A percentile compares a stretch with the other conserved stretches of the same genome.
These are phyloP conservation scores for Avena insularis DNA, from an alignment of 176 grass and related monocot genomes.

Conservation along the genomic window DNA sequence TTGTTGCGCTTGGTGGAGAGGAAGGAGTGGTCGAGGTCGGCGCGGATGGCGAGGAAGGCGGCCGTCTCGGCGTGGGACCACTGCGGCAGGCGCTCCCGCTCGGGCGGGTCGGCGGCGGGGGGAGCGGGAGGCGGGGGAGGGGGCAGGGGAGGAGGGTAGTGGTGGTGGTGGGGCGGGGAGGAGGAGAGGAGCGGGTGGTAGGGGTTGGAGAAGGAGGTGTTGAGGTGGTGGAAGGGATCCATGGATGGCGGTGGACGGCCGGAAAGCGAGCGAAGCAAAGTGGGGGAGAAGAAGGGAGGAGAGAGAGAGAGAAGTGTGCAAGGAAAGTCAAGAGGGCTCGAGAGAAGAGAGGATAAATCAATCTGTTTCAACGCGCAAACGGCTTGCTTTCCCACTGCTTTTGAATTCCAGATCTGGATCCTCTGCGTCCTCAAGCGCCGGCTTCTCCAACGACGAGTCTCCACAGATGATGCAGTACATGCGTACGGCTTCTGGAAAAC, in stretches of 20 bases:
- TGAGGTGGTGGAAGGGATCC: slow-evolving; percentile 86
- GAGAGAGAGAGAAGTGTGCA: neutral
- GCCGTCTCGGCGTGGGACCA: slow-evolving; percentile 85
- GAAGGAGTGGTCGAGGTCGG: slow-evolving; percentile 81
- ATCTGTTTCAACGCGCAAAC: slow-evolving; percentile 86
- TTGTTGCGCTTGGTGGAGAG: slow-evolving; percentile 98
- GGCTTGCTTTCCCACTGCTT: slow-evolving; percentile 86
- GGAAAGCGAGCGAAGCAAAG: slow-evolving; percentile 24
- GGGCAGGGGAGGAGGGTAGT: neutral
- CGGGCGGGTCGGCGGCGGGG: slow-evolving; percentile 7
- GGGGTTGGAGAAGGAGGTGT: slow-evolving; percentile 63
- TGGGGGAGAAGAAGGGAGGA: neutral
- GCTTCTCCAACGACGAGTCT: too few species aligned
- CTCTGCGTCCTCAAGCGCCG: slow-evolving; percentile 15
- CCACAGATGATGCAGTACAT: too few species aligned
- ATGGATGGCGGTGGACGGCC: slow-evolving; percentile 54
- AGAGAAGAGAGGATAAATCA: slow-evolving; percentile 16
- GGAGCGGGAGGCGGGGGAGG: neutral
- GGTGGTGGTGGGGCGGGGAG: slow-evolving; percentile 35
- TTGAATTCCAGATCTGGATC: slow-evolving; percentile 58
- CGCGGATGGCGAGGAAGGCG: slow-evolving; percentile 76
- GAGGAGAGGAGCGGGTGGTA: slow-evolving; percentile 57
- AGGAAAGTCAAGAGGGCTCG: slow-evolving; percentile 38
- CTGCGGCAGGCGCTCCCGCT: slow-evolving; percentile 85
- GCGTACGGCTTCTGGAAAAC: too few species aligned